These are phyloP conservation scores for Zalaria obscura DNA, from an alignment of 2,329 filamentous ascomycete genomes.

Conservation along the genomic window DNA sequence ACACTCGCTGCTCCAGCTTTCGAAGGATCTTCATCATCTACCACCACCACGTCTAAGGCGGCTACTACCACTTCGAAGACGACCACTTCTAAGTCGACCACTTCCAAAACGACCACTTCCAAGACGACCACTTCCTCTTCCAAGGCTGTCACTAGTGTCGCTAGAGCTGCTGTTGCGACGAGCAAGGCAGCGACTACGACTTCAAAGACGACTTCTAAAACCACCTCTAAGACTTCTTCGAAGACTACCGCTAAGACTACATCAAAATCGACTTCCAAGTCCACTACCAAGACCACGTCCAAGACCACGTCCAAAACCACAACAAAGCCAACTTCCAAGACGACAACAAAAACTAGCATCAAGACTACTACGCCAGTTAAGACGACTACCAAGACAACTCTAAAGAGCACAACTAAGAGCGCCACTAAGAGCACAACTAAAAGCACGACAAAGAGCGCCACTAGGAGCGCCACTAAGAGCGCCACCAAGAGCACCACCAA, in stretches of 20 bases:
- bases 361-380: not conserved
- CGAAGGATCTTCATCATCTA: not conserved
- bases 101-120: not conserved
- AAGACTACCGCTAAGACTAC: not conserved
- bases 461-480: no score
- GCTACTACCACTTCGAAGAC: not conserved
- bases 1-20: not conserved
- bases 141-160: no score
- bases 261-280: not conserved
- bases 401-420: not conserved
- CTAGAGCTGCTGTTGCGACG: no score
- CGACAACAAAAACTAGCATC: not conserved
- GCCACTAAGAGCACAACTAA: not conserved
- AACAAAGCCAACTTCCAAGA: not conserved
- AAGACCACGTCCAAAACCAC: slow-evolving; percentile 1
- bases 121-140: not conserved
- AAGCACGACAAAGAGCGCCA: not conserved
- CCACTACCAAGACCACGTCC: slow-evolving; percentile 1
- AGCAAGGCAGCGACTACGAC: no score
- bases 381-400: not conserved
- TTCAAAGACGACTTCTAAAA: no score
- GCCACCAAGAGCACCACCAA: not conserved
- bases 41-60: not conserved
- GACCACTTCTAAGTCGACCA: not conserved
- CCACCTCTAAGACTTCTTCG: not conserved